Evolutionary conservation across 768 basidiomycete genomes (phyloP).

Genomic region (Termitomyces sp.): DNA sequence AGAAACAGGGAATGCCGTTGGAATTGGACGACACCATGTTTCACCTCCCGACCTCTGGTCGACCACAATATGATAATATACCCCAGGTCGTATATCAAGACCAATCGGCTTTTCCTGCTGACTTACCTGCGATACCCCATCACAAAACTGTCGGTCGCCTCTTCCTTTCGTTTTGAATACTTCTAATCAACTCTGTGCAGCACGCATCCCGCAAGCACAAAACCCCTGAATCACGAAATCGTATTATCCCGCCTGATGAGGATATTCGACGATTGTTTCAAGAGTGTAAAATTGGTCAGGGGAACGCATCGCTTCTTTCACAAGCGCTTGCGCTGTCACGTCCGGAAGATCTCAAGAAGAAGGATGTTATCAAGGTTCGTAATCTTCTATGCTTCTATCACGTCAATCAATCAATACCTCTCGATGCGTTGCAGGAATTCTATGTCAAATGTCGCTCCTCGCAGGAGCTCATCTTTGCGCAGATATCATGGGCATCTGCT

Average conservation of each 20-base stretch:
- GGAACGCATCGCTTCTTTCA: conserved; percentile 72
- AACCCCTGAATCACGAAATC: conserved; percentile 28
- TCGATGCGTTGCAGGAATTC: conserved; percentile 65
- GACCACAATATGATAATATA: conserved; percentile 9
- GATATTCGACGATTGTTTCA: conserved; percentile 69
- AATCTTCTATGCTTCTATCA: neutral
- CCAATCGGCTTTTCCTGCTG: conserved; percentile 15
- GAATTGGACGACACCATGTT: conserved; percentile 73
- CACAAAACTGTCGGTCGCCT: conserved; percentile 20
- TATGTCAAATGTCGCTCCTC: conserved; percentile 72
- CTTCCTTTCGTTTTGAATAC: conserved; percentile 5
- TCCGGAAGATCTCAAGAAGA: conserved; percentile 61
- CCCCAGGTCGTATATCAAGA: conserved; percentile 35
- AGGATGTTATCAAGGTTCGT: conserved; percentile 57
- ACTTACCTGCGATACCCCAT: conserved; percentile 21
- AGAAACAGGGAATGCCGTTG: conserved; percentile 62
- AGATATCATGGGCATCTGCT: conserved; percentile 86
- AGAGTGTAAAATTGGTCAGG: conserved; percentile 79
- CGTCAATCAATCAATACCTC: neutral
- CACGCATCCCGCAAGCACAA: conserved; percentile 32
- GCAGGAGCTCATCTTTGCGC: conserved; percentile 79
- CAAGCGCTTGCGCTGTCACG: conserved; percentile 64
- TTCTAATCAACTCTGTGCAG: conserved; percentile 5
- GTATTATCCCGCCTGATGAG: conserved; percentile 58
- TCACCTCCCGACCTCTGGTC: conserved; percentile 21